These are phyloP conservation scores for Camelina laxa DNA, from an alignment of 345 rosid species.

Conservation along the genomic window DNA sequence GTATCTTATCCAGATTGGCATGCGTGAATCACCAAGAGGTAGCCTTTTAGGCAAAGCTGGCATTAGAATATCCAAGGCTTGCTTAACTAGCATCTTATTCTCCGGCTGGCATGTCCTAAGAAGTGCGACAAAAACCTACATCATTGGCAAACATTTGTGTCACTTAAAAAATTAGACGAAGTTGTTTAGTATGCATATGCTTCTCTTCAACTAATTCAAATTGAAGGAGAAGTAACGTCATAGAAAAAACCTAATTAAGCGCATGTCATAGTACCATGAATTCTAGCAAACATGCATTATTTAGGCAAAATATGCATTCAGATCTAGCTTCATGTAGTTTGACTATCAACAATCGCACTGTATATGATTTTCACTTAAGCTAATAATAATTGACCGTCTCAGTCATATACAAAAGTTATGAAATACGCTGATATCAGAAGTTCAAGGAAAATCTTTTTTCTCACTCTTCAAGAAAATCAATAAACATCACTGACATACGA, in stretches of 20 bases:
- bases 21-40: constrained; percentile 95
- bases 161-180: background rate
- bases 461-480: background rate
- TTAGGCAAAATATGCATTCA: constrained; percentile 20
- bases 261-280: constrained; percentile 25
- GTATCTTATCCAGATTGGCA: constrained; percentile 99
- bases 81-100: constrained; percentile 96
- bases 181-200: constrained; percentile 12
- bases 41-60: constrained; percentile 96
- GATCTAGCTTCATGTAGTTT: constrained; percentile 18
- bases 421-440: too few relatives aligned
- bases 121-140: constrained; percentile 98
- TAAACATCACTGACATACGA: constrained; percentile 2
- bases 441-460: too few relatives aligned
- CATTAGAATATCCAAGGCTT: constrained; percentile 98
- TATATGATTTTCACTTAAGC: constrained; percentile 4
- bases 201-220: constrained; percentile 2
- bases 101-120: constrained; percentile 98
- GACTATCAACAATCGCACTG: constrained; percentile 10
- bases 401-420: constrained; percentile 11
- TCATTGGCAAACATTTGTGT: constrained; percentile 37
- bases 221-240: constrained; percentile 17
- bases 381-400: constrained; percentile 19
- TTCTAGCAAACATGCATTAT: constrained; percentile 30
- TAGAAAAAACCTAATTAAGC: constrained; percentile 7